Evolutionary conservation across 2,329 filamentous ascomycete genomes (phyloP).

Genomic region (Monosporascus ibericus): DNA sequence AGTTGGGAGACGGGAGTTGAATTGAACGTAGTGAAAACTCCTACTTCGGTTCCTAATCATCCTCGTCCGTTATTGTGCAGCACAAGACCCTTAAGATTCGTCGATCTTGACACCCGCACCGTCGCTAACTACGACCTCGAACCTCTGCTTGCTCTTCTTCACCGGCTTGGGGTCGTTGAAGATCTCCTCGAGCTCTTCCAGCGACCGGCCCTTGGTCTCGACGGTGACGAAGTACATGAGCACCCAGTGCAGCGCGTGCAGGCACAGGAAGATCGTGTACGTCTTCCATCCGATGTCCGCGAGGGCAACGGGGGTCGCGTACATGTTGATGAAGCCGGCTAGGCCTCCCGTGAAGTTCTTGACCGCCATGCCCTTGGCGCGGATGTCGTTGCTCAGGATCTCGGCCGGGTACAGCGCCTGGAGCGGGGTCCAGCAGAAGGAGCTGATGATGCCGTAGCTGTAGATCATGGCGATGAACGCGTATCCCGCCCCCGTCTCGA

Average conservation of each 20-base stretch:
- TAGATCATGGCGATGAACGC: background rate
- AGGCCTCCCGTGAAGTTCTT: conserved; percentile 39
- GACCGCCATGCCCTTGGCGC: conserved; percentile 40
- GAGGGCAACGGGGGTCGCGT: conserved; percentile 39
- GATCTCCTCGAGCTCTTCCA: conserved; percentile 44
- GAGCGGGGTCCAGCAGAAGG: conserved; percentile 44
- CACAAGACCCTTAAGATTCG: too few species aligned
- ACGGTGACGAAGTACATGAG: conserved; percentile 27
- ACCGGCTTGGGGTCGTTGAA: conserved; percentile 44
- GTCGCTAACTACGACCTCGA: too few species aligned
- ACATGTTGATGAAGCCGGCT: conserved; percentile 43
- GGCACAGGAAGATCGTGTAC: background rate
- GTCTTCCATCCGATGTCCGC: conserved; percentile 33
- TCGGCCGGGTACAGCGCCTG: conserved; percentile 42
- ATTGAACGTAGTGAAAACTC: too few species aligned
- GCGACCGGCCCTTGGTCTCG: conserved; percentile 42
- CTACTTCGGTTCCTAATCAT: too few species aligned
- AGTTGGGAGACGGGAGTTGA: too few species aligned
- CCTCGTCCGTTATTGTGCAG: too few species aligned
- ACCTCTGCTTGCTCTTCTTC: conserved; percentile 19
- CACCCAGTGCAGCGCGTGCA: background rate
- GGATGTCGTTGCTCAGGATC: conserved; percentile 40
- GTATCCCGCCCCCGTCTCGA: background rate
- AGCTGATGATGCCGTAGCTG: conserved; percentile 32
- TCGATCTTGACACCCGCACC: too few species aligned